These are phyloP conservation scores for Penicillium cosmopolitanum DNA, from an alignment of 495 filamentous ascomycete species.

Conservation along the genomic window DNA sequence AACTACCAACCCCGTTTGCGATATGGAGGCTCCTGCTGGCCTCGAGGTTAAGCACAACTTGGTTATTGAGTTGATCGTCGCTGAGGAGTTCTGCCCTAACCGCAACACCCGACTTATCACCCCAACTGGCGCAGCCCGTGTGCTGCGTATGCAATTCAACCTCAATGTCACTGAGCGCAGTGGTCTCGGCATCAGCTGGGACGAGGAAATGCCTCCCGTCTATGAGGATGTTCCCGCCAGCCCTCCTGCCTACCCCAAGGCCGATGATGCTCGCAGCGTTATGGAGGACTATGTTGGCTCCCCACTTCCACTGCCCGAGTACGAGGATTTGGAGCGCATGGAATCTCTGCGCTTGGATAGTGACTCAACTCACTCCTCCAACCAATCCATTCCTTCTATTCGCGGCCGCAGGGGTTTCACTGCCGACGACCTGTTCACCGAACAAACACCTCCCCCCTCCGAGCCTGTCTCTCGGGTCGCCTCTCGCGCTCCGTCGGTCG, in stretches of 20 bases:
- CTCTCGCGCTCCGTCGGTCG: conserved; percentile 27
- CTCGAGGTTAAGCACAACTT: conserved; percentile 81
- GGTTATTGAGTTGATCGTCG: conserved; percentile 90
- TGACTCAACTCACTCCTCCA: conserved; percentile 42
- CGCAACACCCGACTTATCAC: conserved; percentile 71
- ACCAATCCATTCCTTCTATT: conserved; percentile 17
- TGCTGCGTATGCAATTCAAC: conserved; percentile 91
- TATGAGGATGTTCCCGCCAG: conserved; percentile 93
- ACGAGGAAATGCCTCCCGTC: conserved; percentile 91
- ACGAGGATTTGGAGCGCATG: conserved; percentile 50
- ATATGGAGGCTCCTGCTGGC: conserved; percentile 77
- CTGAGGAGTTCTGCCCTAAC: conserved; percentile 82
- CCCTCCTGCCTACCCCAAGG: conserved; percentile 74
- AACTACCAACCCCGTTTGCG: conserved; percentile 68
- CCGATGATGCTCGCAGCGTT: conserved; percentile 39
- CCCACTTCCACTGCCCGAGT: conserved; percentile 44
- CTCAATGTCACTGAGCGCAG: conserved; percentile 78
- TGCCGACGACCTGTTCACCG: conserved; percentile 28
- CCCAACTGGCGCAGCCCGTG: conserved; percentile 87
- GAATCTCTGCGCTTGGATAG: conserved; percentile 46
- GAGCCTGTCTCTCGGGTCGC: conserved; percentile 23
- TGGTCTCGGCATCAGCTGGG: conserved; percentile 94
- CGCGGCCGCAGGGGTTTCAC: conserved; percentile 31
- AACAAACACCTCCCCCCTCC: conserved; percentile 24
- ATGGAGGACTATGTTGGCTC: conserved; percentile 52